Conservation (phyloP, 345 rosid genomes). For the Sapria himalayana region DNA sequence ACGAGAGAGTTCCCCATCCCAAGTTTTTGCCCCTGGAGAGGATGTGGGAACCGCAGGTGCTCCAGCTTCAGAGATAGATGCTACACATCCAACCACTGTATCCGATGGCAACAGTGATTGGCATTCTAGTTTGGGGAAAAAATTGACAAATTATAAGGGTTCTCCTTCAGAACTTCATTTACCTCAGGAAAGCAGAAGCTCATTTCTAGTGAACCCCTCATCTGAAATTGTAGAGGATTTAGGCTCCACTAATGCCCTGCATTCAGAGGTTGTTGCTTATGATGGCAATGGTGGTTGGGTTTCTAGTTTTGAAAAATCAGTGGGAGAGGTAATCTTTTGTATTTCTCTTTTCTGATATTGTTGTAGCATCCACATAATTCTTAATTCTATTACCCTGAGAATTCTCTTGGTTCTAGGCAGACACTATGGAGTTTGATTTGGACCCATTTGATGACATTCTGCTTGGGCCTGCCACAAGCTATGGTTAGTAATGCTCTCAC, state of each 20-base stretch:
- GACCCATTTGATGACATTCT: constrained; percentile 1
- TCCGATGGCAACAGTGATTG: no score
- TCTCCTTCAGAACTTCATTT: no score
- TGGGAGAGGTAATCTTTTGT: neutral
- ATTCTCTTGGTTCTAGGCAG: constrained; percentile 1
- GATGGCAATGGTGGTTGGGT: neutral
- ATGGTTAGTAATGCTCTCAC: neutral
- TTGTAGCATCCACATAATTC: neutral
- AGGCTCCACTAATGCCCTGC: neutral
- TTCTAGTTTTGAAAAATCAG: neutral
- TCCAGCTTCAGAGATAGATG: no score
- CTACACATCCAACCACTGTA: no score
- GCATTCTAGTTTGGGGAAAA: no score
- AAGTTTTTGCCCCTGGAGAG: neutral
- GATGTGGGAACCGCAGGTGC: no score
- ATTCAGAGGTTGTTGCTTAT: neutral
- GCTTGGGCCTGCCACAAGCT: neutral
- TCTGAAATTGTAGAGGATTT: neutral
- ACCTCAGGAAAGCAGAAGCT: neutral
- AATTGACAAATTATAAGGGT: no score
- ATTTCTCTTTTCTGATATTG: neutral
- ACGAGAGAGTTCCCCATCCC: neutral
- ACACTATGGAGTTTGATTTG: constrained; percentile 1
- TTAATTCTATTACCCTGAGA: neutral
- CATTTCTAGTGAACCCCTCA: neutral